A percentile compares a stretch with the other conserved stretches of the same genome.
Conservation (phyloP, 768 basidiomycete species). For the Russula foetens region DNA sequence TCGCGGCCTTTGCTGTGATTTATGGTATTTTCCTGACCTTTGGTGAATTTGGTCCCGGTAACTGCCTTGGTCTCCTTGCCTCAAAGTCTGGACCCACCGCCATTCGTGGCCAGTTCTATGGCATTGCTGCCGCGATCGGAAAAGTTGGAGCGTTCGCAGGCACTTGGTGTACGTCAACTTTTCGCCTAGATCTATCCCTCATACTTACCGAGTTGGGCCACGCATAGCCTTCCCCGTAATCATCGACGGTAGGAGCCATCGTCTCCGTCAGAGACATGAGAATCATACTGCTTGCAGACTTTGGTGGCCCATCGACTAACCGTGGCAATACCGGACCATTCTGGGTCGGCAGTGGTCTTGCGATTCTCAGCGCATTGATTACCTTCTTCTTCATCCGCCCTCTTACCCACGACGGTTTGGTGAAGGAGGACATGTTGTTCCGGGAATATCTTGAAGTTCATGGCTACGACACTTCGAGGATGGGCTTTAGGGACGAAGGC, state of each 20-base stretch:
- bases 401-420: constrained; percentile 71
- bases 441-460: constrained; percentile 70
- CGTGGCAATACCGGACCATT: constrained; percentile 79
- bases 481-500: constrained; percentile 45
- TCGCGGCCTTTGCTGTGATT: constrained; percentile 76
- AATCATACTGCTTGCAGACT: constrained; percentile 34
- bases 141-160: constrained; percentile 81
- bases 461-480: constrained; percentile 69
- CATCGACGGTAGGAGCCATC: constrained; percentile 39
- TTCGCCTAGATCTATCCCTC: neutral
- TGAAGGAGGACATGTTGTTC: constrained; percentile 69
- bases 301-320: constrained; percentile 44
- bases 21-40: constrained; percentile 89
- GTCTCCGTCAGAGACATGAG: neutral
- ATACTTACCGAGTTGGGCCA: neutral
- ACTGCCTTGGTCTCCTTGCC: constrained; percentile 79
- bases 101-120: constrained; percentile 80
- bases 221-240: constrained; percentile 55
- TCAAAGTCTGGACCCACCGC: constrained; percentile 82
- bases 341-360: constrained; percentile 81
- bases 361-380: constrained; percentile 67
- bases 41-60: constrained; percentile 86
- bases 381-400: constrained; percentile 69
- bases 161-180: constrained; percentile 54
- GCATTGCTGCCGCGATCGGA: constrained; percentile 76